phyloP scores from a whole-genome alignment of 768 basidiomycete species.

The Suillus sp. region DNA sequence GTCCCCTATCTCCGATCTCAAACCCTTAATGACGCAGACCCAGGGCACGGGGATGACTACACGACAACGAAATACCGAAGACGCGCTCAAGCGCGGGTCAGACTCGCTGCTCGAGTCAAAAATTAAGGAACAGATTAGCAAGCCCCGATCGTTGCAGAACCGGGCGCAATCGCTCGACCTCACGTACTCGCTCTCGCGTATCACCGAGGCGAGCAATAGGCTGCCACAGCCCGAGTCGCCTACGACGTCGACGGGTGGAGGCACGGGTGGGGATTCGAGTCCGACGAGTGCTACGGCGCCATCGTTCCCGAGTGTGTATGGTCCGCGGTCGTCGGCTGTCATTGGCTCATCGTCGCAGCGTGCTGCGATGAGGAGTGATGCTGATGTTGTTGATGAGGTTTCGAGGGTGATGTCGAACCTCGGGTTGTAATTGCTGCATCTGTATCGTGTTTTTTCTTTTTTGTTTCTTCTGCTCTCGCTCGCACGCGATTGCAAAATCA shows the following conservation, averaged over 20 bases:
- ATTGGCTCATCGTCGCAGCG: conserved; percentile 48
- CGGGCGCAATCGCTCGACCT: conserved; percentile 90
- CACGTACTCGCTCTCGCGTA: conserved; percentile 80
- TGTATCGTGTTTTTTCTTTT: not conserved
- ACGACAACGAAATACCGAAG: conserved; percentile 71
- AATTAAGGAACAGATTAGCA: conserved; percentile 71
- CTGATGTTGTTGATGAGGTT: conserved; percentile 60
- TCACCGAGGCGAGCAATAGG: conserved; percentile 65
- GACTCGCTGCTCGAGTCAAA: conserved; percentile 86
- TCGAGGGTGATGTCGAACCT: conserved; percentile 79
- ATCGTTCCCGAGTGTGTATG: conserved; percentile 85
- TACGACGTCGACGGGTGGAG: conserved; percentile 71
- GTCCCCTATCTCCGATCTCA: conserved; percentile 29
- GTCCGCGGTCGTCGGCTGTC: conserved; percentile 54
- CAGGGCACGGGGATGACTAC: conserved; percentile 71
- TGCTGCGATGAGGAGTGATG: conserved; percentile 45
- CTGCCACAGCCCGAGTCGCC: conserved; percentile 77
- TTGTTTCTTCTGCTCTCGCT: conserved; percentile 15
- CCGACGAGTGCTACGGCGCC: conserved; percentile 79
- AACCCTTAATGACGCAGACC: conserved; percentile 17
- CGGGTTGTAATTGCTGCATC: conserved; percentile 49
- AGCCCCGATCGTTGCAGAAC: conserved; percentile 81
- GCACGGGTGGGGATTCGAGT: conserved; percentile 75
- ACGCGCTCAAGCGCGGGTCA: conserved; percentile 78
- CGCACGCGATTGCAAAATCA: conserved; percentile 27